These are phyloP conservation scores for Solanum pinnatisectum DNA, from an alignment of 257 asterid species.

Conservation along the genomic window DNA sequence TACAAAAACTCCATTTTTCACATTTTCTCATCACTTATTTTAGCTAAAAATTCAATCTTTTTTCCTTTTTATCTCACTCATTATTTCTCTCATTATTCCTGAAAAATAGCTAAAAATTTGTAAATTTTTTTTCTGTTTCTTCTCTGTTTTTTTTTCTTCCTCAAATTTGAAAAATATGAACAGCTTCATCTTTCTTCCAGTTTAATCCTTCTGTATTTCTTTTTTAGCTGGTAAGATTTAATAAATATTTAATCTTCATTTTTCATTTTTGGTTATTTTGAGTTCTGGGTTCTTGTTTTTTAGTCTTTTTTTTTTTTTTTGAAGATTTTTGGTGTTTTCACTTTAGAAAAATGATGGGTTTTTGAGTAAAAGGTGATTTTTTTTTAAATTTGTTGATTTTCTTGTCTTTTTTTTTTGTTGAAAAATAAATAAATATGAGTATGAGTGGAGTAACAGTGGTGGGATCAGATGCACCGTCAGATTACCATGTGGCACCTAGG, in stretches of 20 bases:
- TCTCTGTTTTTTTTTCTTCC: background rate
- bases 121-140: background rate
- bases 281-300: background rate
- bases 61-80: background rate
- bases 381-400: background rate
- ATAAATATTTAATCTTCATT: background rate
- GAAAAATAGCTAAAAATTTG: constrained; percentile 12
- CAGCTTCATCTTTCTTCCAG: background rate
- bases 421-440: background rate
- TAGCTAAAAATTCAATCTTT: constrained; percentile 19
- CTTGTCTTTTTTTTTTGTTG: too few species aligned
- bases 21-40: constrained; percentile 25
- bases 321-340: background rate
- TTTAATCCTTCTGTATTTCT: constrained; percentile 11
- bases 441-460: constrained; percentile 73
- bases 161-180: background rate
- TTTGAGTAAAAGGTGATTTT: constrained; percentile 15
- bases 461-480: constrained; percentile 94
- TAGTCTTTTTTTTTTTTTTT: too few species aligned
- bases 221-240: constrained; percentile 7
- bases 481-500: constrained; percentile 75
- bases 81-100: constrained; percentile 7
- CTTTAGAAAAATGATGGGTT: constrained; percentile 16
- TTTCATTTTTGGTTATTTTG: background rate
- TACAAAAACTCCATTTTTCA: constrained; percentile 12